Evolutionary conservation across 225 moss, liverwort and hornwort genomes (phyloP), one percentile per base, ranked within the genome.

Genomic region (Marchantia polymorpha): DNA sequence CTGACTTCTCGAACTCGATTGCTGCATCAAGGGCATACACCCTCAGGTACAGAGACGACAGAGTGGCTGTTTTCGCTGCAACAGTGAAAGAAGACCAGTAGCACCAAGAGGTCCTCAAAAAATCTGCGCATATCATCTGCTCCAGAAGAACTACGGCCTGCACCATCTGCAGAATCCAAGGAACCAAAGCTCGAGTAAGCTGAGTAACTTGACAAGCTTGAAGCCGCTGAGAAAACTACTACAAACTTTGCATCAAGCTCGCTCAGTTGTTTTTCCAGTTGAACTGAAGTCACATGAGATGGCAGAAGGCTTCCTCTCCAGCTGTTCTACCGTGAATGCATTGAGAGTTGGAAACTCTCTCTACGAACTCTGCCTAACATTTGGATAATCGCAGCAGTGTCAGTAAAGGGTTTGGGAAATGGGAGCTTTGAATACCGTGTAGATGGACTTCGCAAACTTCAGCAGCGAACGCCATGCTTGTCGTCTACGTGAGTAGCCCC

Each of bases 21-120:
- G 94, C 92, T 82, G 91, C 87, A 86, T 96, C 96, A 49, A 96
- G 89, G 64, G 94, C 89, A 81, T 88, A 92, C 7, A 94, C 80
- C 75, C 92, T 90, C 70, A 94, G 80, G 74, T 87, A 92, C 67
- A 96, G 67, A 48, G 96, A 89, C 51, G 96, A 94, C 20, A 96
- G 85, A 23, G 94, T 91, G 58, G 90, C 90, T 75, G 92, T 91
- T 83, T 92, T 92, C 10, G 96, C 96, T 73, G 94, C 96, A 80
- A 91, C 92, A 56, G 91, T 92, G 79, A 96, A 92, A 52, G 92
- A 96, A 72, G 96, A 94, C 96, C 96, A 96, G 58, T 94, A 89
- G 83, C 96, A 92, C 96, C 96, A 96, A 64, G 87, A 90, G 74
- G 81, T 90, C 82, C 90, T 92, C 61, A 96, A 78, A 76, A 90